Base-by-base conservation (phyloP, 2,329 filamentous ascomycete genomes). In the Arthroderma uncinatum region DNA sequence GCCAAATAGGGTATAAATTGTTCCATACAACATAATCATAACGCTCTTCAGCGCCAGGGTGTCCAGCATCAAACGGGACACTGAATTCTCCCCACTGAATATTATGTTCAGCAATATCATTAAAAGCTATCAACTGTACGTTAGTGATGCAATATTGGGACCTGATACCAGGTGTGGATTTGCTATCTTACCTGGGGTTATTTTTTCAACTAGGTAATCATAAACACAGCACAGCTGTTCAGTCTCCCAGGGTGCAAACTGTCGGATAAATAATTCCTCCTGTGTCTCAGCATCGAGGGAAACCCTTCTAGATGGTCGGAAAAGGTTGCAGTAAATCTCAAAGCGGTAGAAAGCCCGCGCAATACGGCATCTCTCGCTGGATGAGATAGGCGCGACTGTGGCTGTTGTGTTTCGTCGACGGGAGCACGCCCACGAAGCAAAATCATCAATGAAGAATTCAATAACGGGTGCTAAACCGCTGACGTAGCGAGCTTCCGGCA, bases 161-260 rank as follows among this genome's bases (percentile, higher is more conserved):
- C 28, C 7, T 25, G 21, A 44, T 23, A 54, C n/a, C 14, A 33
- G 50, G 42, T 12, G 30, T 53, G n/a, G 40, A 47, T 30, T 2
- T 23, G 23, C 16, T 33, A 33, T 33, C 55, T 10, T 60, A 60
- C 58, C 56, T 34, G 33, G 33, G 12, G 33, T 34, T 34, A 34
- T 34, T 34, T 34, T 34, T 34, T 34, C 33, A 34, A 34, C 33
- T 34, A 64, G 58, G 53, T 60, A 62, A 44, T 63, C 63, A 57
- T 62, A 44, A 33, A 64, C 36, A 44, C 63, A 63, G 42, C 52
- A 59, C 10, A 64, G 34, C 34, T 64, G 62, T 39, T 63, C 62
- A 58, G 56, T 62, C 53, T 64, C 62, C 60, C 61, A 63, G 4
- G 59, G 61, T 10, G 62, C 56, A 44, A 64, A 64, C n/a, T 47